phyloP scores from a whole-genome alignment of 352 stramenopile genomes.

The Phytophthora citrophthora region DNA sequence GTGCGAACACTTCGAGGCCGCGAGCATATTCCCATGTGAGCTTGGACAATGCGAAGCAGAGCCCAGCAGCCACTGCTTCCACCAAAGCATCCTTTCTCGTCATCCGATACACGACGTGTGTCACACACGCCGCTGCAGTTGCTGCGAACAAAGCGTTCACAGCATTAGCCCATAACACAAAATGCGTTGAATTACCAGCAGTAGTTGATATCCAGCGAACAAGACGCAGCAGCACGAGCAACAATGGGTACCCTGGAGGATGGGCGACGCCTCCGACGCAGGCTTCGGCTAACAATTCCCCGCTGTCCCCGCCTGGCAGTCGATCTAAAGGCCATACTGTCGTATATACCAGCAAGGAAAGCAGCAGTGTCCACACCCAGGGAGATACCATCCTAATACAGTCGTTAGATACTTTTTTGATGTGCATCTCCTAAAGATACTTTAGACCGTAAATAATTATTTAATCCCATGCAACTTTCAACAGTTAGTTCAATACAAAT shows the following conservation, averaged over 20 bases:
- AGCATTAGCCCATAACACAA: slow-evolving; percentile 44
- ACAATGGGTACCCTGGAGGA: slow-evolving; percentile 92
- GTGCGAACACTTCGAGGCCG: slow-evolving; percentile 90
- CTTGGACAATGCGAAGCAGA: slow-evolving; percentile 80
- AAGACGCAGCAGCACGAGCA: slow-evolving; percentile 70
- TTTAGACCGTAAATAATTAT: neutral
- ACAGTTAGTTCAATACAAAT: no score
- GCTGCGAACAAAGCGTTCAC: slow-evolving; percentile 44
- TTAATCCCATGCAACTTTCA: no score
- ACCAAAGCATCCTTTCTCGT: slow-evolving; percentile 8
- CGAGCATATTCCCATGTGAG: slow-evolving; percentile 93
- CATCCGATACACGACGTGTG: slow-evolving; percentile 44
- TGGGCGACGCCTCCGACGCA: slow-evolving; percentile 92
- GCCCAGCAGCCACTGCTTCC: slow-evolving; percentile 42
- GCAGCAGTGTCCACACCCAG: slow-evolving; percentile 36
- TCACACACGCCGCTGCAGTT: slow-evolving; percentile 41
- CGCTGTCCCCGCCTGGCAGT: slow-evolving; percentile 85
- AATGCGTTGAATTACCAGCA: slow-evolving; percentile 8
- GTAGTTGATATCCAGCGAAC: slow-evolving; percentile 7
- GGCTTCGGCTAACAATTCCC: slow-evolving; percentile 92
- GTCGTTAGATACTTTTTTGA: slow-evolving; percentile 6
- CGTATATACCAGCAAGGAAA: slow-evolving; percentile 31
- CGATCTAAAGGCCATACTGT: slow-evolving; percentile 17
- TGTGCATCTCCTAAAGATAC: slow-evolving; percentile 24
- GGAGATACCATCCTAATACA: slow-evolving; percentile 15